Conservation (phyloP, 768 basidiomycete genomes). For the Dictyophora rubrovolvata region DNA sequence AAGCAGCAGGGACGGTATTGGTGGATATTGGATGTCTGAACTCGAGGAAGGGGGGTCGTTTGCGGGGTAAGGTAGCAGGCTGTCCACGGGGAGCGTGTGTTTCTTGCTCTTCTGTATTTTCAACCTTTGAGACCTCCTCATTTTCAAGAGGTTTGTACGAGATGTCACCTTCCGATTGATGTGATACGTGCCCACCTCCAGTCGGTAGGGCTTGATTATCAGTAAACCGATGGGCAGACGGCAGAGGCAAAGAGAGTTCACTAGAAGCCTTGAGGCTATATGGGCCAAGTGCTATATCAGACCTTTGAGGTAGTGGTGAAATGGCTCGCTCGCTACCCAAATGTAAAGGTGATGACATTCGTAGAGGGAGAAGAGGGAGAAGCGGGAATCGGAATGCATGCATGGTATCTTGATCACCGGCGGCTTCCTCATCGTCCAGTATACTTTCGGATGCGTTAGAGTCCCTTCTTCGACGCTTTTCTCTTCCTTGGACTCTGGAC, state of each 20-base stretch:
- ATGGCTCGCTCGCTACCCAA: conserved; percentile 33
- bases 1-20: conserved; percentile 75
- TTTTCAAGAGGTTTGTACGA: conserved; percentile 4
- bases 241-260: conserved; percentile 23
- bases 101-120: conserved; percentile 4
- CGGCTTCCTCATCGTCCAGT: conserved; percentile 23
- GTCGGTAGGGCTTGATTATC: background rate
- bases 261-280: conserved; percentile 27
- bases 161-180: background rate
- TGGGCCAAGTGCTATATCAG: conserved; percentile 15
- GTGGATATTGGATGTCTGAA: conserved; percentile 55
- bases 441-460: conserved; percentile 22
- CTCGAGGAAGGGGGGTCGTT: conserved; percentile 69
- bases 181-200: background rate
- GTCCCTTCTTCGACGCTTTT: conserved; percentile 63
- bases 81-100: background rate
- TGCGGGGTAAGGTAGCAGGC: conserved; percentile 20
- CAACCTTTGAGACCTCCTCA: background rate
- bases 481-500: conserved; percentile 53
- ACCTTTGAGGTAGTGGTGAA: conserved; percentile 27
- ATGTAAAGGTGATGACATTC: background rate
- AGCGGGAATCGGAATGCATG: conserved; percentile 68
- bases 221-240: conserved; percentile 13
- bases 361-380: conserved; percentile 33
- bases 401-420: conserved; percentile 47